phyloP scores from a whole-genome alignment of 2,329 filamentous ascomycete species.

The Pseudogymnoascus destructans region DNA sequence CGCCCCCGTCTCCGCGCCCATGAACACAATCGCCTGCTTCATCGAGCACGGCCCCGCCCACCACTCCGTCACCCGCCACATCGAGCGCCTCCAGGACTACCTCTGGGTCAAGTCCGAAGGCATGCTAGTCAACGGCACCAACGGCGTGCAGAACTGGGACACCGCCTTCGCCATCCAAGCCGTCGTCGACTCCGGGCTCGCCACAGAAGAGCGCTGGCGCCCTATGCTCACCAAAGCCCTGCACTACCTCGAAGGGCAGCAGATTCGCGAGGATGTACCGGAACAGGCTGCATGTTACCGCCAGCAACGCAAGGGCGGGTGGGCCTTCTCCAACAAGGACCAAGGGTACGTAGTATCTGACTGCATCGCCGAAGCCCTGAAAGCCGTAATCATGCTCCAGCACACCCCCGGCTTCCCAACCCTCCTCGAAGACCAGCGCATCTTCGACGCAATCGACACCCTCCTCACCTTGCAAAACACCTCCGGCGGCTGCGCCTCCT shows the following conservation, averaged over 20 bases:
- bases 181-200: constrained; percentile 64
- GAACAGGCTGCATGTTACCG: constrained; percentile 75
- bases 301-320: constrained; percentile 81
- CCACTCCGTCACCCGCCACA: constrained; percentile 57
- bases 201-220: constrained; percentile 62
- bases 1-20: constrained; percentile 76
- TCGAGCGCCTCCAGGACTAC: constrained; percentile 72
- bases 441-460: constrained; percentile 83
- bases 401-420: constrained; percentile 61
- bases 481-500: constrained; percentile 77
- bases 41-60: constrained; percentile 67
- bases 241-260: constrained; percentile 77
- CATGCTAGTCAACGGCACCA: constrained; percentile 90
- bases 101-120: constrained; percentile 88
- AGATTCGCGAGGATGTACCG: constrained; percentile 71
- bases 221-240: constrained; percentile 76
- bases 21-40: constrained; percentile 83
- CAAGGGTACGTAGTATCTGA: constrained; percentile 96
- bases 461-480: constrained; percentile 81
- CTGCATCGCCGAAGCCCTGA: constrained; percentile 83
- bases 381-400: constrained; percentile 75
- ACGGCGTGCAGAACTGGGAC: constrained; percentile 97
- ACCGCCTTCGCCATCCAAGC: constrained; percentile 83
- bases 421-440: constrained; percentile 60
- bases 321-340: constrained; percentile 85